Evolutionary conservation across 2,329 filamentous ascomycete species (phyloP), one percentile per base, ranked within the genome.

Genomic region (Leptographium wingfieldii): DNA sequence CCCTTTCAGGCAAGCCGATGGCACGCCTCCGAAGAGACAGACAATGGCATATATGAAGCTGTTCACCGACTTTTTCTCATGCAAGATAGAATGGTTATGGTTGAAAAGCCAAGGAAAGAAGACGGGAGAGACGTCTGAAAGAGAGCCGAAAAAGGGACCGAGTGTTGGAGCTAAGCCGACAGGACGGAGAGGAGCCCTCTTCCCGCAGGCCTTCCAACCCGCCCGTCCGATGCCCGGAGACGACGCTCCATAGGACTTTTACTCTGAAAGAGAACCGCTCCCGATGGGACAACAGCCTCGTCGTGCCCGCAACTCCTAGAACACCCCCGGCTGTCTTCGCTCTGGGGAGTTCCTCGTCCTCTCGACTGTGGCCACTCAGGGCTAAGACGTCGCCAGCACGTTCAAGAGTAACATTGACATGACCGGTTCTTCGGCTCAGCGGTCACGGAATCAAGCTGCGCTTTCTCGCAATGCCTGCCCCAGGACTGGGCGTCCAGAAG

Each of bases 61-160:
- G 61, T 65, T 65, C 64, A 65, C 64, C 64, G 64, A 65, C 64
- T 65, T 65, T 65, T 64, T 65, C 64, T 63, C 64, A 65, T 65
- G 64, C 64, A 60, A 61, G 22, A 12, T 27, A 27, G 48, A 55
- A 55, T 10, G 14, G 14, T 1, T 60, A 55, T 10, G 14, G 14
- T 1, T 60, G 56, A 60, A 60, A 64, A 60, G 12, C 5, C n/a
- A n/a, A 52, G 55, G 43, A 29, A 40, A 35, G 19, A 48, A 46
- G 33, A 56, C 25, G 52, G 29, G 31, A 57, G 43, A 35, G 7
- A 43, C 29, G 22, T 16, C 14, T 9, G 25, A 35, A 25, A 27
- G 38, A 49, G 14, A 38, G 14, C 1, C 5, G 5, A 25, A 49
- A 19, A 51, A 25, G 11, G 3, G n/a, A n/a, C 27, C 4, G 31